Evolutionary conservation across 2,329 filamentous ascomycete species (phyloP).

Genomic region (Stemphylium vesicarium): DNA sequence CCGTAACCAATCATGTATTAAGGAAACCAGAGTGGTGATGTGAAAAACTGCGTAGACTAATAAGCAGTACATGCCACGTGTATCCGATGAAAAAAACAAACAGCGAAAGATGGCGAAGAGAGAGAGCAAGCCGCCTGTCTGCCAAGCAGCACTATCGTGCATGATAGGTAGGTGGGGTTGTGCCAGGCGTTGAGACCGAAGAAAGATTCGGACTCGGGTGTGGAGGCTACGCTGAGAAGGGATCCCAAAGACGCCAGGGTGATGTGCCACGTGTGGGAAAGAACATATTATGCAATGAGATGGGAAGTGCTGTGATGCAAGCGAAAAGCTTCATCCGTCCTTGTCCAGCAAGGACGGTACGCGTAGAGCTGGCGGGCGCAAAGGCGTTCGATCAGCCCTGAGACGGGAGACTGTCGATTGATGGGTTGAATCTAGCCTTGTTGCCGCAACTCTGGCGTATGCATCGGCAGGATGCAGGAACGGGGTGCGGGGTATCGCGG

Average conservation of each 20-base stretch:
- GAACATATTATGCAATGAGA: constrained; percentile 43
- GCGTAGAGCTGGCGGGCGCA: constrained; percentile 9
- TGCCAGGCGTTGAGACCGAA: background rate
- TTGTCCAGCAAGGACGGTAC: constrained; percentile 44
- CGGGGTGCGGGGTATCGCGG: constrained; percentile 43
- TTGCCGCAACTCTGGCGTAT: constrained; percentile 23
- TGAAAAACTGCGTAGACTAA: constrained; percentile 13
- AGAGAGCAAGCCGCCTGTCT: background rate
- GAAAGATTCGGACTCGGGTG: constrained; percentile 6
- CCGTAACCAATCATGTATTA: constrained; percentile 10
- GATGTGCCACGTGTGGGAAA: constrained; percentile 16
- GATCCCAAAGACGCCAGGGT: constrained; percentile 27
- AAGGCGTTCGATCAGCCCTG: background rate
- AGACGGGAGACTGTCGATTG: constrained; percentile 4
- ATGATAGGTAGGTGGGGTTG: background rate
- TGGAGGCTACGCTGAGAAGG: constrained; percentile 14
- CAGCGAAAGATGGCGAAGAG: background rate
- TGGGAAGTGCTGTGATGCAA: constrained; percentile 32
- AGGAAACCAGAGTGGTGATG: constrained; percentile 18
- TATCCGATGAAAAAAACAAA: constrained; percentile 1
- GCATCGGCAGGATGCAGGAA: constrained; percentile 39
- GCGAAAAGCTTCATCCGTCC: constrained; percentile 32
- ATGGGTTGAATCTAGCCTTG: constrained; percentile 8
- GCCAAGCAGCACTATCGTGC: background rate
- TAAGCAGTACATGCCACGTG: constrained; percentile 11